phyloP scores from a whole-genome alignment of 768 basidiomycete genomes.

The Lactifluus pinguis region DNA sequence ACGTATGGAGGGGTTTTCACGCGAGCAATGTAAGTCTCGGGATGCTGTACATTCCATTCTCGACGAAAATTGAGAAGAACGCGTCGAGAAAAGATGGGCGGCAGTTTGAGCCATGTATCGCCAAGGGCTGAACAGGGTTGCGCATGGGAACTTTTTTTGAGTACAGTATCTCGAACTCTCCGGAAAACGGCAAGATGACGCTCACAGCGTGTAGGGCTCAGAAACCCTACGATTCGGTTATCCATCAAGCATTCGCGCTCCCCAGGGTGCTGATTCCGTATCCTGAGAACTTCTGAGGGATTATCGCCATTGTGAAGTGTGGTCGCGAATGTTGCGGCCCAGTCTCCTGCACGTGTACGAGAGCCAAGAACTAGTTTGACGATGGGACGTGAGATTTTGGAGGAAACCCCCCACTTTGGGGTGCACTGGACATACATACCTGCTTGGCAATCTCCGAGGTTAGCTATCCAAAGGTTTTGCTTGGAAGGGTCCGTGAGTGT shows the following conservation, averaged over 20 bases:
- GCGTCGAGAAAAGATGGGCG: slow-evolving; percentile 26
- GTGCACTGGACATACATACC: slow-evolving; percentile 33
- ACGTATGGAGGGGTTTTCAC: slow-evolving; percentile 40
- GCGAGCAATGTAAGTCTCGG: slow-evolving; percentile 27
- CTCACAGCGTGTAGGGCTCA: slow-evolving; percentile 71
- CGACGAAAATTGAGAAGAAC: slow-evolving; percentile 30
- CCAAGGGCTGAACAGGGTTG: slow-evolving; percentile 25
- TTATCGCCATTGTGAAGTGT: slow-evolving; percentile 64
- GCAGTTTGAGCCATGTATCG: slow-evolving; percentile 32
- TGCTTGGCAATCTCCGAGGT: slow-evolving; percentile 75
- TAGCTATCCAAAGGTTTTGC: slow-evolving; percentile 68
- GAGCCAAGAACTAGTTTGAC: slow-evolving; percentile 36
- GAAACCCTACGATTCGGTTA: slow-evolving; percentile 62
- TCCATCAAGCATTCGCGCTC: slow-evolving; percentile 62
- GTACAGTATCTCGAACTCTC: neutral
- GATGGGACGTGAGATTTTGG: slow-evolving; percentile 1
- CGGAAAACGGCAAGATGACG: slow-evolving; percentile 15
- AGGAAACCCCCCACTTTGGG: neutral
- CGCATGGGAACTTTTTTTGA: neutral
- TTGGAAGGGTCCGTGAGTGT: slow-evolving; percentile 62
- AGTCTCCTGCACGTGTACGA: slow-evolving; percentile 38
- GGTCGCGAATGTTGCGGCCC: slow-evolving; percentile 56
- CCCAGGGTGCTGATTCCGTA: slow-evolving; percentile 54
- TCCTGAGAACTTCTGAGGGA: slow-evolving; percentile 52
- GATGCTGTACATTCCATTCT: slow-evolving; percentile 28